phyloP scores from a whole-genome alignment of 2,329 filamentous ascomycete genomes.

The Aspergillus texensis region DNA sequence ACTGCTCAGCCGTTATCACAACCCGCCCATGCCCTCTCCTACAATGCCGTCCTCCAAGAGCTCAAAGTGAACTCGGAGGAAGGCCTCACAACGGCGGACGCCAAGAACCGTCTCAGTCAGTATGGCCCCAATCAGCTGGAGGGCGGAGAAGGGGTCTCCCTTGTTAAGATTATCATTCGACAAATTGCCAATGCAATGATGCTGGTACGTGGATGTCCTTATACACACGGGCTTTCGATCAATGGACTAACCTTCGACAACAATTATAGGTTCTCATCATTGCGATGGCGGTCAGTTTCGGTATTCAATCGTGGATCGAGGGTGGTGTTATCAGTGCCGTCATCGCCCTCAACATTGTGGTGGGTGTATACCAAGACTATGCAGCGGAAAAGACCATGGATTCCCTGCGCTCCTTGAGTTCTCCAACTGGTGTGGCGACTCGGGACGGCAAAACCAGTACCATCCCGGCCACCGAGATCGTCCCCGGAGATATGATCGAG shows the following conservation, averaged over 20 bases:
- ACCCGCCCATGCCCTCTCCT: conserved; percentile 65
- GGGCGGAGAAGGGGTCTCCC: conserved; percentile 64
- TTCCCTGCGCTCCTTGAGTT: conserved; percentile 58
- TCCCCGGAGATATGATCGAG: conserved; percentile 63
- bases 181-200: conserved; percentile 73
- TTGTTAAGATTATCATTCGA: conserved; percentile 68
- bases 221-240: background rate
- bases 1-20: conserved; percentile 58
- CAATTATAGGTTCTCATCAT: conserved; percentile 69
- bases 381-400: conserved; percentile 66
- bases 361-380: conserved; percentile 65
- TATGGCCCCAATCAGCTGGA: conserved; percentile 68
- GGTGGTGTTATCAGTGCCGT: conserved; percentile 63
- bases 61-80: conserved; percentile 59
- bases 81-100: conserved; percentile 60
- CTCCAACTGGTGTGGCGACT: conserved; percentile 60
- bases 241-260: background rate
- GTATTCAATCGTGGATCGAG: conserved; percentile 61
- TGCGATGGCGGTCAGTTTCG: conserved; percentile 68
- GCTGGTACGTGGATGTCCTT: conserved; percentile 50
- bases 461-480: conserved; percentile 60
- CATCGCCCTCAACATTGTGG: conserved; percentile 59
- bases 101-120: conserved; percentile 56
- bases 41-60: conserved; percentile 56
- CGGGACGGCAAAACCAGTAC: conserved; percentile 60